phyloP scores from a whole-genome alignment of 371 early-diverging fungal species.

The Nosema muscidifuracis region DNA sequence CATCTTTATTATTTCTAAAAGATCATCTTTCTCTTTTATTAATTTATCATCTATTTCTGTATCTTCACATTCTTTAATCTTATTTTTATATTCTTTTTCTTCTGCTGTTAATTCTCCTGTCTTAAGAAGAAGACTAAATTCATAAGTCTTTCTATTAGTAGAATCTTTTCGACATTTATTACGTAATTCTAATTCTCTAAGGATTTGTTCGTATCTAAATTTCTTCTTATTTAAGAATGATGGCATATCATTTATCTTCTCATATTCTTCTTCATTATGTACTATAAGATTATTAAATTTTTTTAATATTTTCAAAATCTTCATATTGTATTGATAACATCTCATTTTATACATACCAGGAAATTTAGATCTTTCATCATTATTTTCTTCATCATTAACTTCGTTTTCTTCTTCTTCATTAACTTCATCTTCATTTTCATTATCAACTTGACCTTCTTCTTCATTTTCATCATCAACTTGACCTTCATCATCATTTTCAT shows the following conservation, averaged over 20 bases:
- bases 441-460: constrained; percentile 44
- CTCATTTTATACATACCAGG: constrained; percentile 48
- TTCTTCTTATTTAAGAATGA: constrained; percentile 50
- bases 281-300: constrained; percentile 36
- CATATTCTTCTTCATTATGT: constrained; percentile 43
- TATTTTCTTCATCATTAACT: background rate
- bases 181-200: constrained; percentile 50
- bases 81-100: constrained; percentile 41
- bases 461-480: constrained; percentile 30
- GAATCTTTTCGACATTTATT: constrained; percentile 55
- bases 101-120: constrained; percentile 48
- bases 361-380: constrained; percentile 4
- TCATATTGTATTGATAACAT: constrained; percentile 55
- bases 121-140: constrained; percentile 54
- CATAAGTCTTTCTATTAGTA: constrained; percentile 59
- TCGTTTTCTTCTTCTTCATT: background rate
- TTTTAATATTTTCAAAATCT: constrained; percentile 49
- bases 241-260: constrained; percentile 40
- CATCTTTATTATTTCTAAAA: constrained; percentile 37
- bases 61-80: constrained; percentile 58
- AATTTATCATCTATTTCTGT: constrained; percentile 42
- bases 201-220: constrained; percentile 40
- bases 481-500: constrained; percentile 21
- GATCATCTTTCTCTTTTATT: constrained; percentile 37
- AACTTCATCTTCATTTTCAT: constrained; percentile 20